phyloP scores from a whole-genome alignment of 768 basidiomycete genomes.

The Podaxis carcinomalis region DNA sequence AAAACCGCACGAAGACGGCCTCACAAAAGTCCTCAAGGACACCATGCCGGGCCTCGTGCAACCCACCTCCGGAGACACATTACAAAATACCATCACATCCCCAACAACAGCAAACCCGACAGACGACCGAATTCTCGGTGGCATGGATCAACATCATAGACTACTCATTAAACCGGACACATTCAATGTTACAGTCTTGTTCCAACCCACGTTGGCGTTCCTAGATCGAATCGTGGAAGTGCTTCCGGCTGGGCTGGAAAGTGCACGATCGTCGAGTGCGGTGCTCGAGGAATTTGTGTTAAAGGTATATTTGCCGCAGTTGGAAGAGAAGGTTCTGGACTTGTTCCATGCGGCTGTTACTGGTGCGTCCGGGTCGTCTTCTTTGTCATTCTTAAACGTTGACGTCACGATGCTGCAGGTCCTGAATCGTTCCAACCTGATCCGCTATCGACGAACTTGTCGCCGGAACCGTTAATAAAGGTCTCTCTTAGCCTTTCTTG shows the following conservation, averaged over 20 bases:
- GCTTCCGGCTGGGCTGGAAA: slow-evolving; percentile 69
- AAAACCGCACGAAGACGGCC: slow-evolving; percentile 76
- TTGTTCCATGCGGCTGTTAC: slow-evolving; percentile 85
- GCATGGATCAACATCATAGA: slow-evolving; percentile 76
- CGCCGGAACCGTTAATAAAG: slow-evolving; percentile 73
- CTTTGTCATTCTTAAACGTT: neutral
- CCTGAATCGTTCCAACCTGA: slow-evolving; percentile 89
- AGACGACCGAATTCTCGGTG: slow-evolving; percentile 73
- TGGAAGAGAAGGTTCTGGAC: slow-evolving; percentile 89
- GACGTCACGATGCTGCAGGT: slow-evolving; percentile 34
- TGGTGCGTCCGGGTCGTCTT: slow-evolving; percentile 34
- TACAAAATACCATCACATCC: slow-evolving; percentile 53
- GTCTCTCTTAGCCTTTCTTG: slow-evolving; percentile 30
- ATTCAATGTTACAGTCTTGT: slow-evolving; percentile 92
- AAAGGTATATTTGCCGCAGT: slow-evolving; percentile 87
- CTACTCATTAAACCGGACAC: slow-evolving; percentile 86
- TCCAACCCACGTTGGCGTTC: slow-evolving; percentile 88
- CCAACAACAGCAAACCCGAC: slow-evolving; percentile 19
- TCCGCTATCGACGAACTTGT: slow-evolving; percentile 57
- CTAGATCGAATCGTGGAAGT: slow-evolving; percentile 67
- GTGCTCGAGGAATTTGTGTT: slow-evolving; percentile 92
- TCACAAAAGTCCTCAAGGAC: slow-evolving; percentile 78
- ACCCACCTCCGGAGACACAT: slow-evolving; percentile 55
- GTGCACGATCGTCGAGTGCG: slow-evolving; percentile 58
- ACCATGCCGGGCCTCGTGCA: slow-evolving; percentile 94